Evolutionary conservation across 164 flowering plant genomes (phyloP), one percentile per base, ranked within the genome.

Genomic region (Kalanchoe fedtschenkoi): DNA sequence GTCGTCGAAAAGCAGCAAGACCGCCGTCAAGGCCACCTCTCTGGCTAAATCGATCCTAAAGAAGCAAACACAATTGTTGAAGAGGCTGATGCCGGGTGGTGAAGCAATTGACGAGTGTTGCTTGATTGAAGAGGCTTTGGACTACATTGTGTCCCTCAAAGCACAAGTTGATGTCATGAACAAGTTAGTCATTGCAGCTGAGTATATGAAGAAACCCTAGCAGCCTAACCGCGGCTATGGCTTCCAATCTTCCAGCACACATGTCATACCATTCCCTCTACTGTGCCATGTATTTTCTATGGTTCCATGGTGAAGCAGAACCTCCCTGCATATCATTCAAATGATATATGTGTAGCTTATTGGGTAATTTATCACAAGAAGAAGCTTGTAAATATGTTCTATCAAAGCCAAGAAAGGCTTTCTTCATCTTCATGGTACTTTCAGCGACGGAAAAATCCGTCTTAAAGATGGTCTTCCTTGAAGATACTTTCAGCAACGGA

Each of bases 151-250:
- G 8, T 74, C 86, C 42, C 85, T 91, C 17, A 69, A 65, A 64
- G 85, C 85, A 68, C 93, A 86, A 65, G 83, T 88, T 24, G 88
- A 83, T 76, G 91, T 88, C 44, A 91, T 86, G 97, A 66, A 77
- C 30, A 71, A 61, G 63, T 65, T 87, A 51, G 80, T 79, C 28
- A 68, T 54, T 68, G 83, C 75, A 24, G 66, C 72, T 6, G 67
- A 69, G 35, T 65, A 4, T 67, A 41, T 38, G 11, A 51, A 51
- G 32, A 26, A 51, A 26, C 17, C 32, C 15, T 51, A 51, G 13
- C 30, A 51, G 13, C 30, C 55, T 9, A n/a, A 44, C 0, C 29
- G 3, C 3, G n/a, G n/a, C 14, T 11, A 51, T 3, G 15, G 56
- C 8, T 17, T 51, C 14, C 17, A 17, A 29, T 26, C 26, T 3